A percentile compares a stretch with the other conserved stretches of the same genome.
Conservation (phyloP, 257 asterid species). For the Thymus mandschuricus region DNA sequence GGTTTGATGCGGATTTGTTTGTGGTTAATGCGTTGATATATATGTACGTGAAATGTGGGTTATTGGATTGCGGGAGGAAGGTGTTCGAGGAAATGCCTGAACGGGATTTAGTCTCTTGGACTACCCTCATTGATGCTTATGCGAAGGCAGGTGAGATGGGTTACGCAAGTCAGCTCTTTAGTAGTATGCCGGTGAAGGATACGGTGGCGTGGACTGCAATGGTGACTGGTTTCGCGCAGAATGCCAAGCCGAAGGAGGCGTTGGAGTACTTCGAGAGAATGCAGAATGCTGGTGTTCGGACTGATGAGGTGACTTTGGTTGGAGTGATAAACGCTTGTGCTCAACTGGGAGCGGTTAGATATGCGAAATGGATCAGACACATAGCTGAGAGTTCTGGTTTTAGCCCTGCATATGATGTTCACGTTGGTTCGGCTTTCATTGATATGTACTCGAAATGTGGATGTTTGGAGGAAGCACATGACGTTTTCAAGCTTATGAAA, state of each 20-base stretch:
- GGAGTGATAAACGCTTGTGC: constrained; percentile 83
- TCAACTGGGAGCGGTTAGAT: constrained; percentile 59
- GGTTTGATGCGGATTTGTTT: constrained; percentile 56
- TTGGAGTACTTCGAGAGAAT: constrained; percentile 65
- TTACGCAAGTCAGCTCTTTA: constrained; percentile 60
- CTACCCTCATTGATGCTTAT: constrained; percentile 65
- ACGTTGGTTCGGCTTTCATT: constrained; percentile 73
- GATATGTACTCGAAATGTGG: constrained; percentile 95
- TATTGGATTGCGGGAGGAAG: constrained; percentile 53
- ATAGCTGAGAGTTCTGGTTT: constrained; percentile 61
- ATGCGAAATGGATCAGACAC: constrained; percentile 60
- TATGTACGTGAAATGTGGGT: constrained; percentile 72
- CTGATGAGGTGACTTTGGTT: constrained; percentile 69
- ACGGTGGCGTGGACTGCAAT: constrained; percentile 86
- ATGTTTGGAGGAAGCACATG: constrained; percentile 58
- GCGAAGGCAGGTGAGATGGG: constrained; percentile 63
- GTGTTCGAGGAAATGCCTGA: constrained; percentile 86
- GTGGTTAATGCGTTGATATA: constrained; percentile 63
- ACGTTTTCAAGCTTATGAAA: constrained; percentile 49
- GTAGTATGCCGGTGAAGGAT: constrained; percentile 58
- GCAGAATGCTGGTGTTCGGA: constrained; percentile 60
- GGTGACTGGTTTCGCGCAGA: constrained; percentile 80
- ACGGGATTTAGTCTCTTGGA: constrained; percentile 68
- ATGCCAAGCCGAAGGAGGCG: constrained; percentile 71
- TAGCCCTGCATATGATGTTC: constrained; percentile 45